Evolutionary conservation across 2,329 filamentous ascomycete species (phyloP), one percentile per base, ranked within the genome.

Genomic region (Magnaporthiopsis poae): DNA sequence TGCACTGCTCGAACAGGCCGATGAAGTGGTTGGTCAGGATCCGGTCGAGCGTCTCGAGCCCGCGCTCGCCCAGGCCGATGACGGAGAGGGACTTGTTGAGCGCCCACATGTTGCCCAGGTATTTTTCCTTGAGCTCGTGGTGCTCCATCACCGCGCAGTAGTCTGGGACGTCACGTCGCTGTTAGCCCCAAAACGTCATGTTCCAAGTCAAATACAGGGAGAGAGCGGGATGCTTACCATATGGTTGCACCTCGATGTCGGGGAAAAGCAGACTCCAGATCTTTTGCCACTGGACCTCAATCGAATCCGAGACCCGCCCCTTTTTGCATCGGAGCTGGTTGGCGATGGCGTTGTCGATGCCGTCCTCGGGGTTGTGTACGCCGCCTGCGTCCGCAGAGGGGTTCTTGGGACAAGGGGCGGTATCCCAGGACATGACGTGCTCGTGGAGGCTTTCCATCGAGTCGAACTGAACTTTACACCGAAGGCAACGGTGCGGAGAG

Each of bases 21-120:
- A 68, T 66, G 35, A 68, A 62, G 65, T 68, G 67, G 59, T 68
- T 68, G 27, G 65, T 61, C n/a, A 68, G 62, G 61, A 68, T 66
- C 18, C 33, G 46, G 15, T 65, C 61, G 46, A 68, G 60, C 1
- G 61, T 68, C 3, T 68, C 65, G 25, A 68, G 61, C 18, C 67
- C 67, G 33, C 62, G 36, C 18, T 60, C 61, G 12, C 67, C 61
- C 8, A 66, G 36, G 1, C 67, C 67, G 7, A 66, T 60, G 15
- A 27, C 25, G 15, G 29, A 31, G 18, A 68, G 39, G 8, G 64
- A 63, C 25, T 25, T 25, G 9, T 46, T 56, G 27, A 68, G 67
- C 3, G 46, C 25, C 11, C 64, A 65, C 18, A 68, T 33, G 31
- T 33, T 64, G 12, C 35, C 12, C 25, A 39, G 62, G 39, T 66